Conservation (phyloP, 768 basidiomycete species). For the Termitomyces sp. region DNA sequence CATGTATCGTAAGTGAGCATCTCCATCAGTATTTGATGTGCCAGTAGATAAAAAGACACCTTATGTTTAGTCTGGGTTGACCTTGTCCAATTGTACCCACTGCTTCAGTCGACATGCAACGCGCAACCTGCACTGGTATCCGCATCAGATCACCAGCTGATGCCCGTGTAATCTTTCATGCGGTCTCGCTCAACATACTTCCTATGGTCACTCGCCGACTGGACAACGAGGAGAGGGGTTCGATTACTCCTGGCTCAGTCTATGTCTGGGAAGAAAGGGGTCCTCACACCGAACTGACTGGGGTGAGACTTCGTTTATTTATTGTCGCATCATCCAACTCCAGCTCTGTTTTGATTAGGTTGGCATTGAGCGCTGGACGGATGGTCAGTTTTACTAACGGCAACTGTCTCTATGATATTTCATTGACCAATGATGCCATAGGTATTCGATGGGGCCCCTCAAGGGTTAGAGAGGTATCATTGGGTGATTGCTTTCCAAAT, state of each 20-base stretch:
- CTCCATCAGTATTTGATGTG: conserved; percentile 37
- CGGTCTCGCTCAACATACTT: conserved; percentile 59
- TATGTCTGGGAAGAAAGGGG: conserved; percentile 87
- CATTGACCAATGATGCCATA: conserved; percentile 15
- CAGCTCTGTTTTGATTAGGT: conserved; percentile 37
- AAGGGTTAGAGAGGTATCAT: conserved; percentile 57
- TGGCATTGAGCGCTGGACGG: conserved; percentile 81
- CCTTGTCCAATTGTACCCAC: conserved; percentile 1
- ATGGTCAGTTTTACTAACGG: conserved; percentile 38
- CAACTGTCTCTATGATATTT: background rate
- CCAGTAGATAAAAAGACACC: conserved; percentile 29
- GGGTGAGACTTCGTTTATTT: conserved; percentile 37
- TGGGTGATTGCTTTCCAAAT: background rate
- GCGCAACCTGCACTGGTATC: conserved; percentile 45
- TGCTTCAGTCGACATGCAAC: conserved; percentile 31
- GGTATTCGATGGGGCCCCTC: conserved; percentile 77
- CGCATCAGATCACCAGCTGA: conserved; percentile 48
- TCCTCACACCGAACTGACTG: conserved; percentile 65
- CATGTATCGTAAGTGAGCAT: conserved; percentile 33
- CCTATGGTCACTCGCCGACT: conserved; percentile 75
- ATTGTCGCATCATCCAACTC: background rate
- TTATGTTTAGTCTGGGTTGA: conserved; percentile 12
- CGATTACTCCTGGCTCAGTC: conserved; percentile 68
- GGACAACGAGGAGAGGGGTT: conserved; percentile 68
- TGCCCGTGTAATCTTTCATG: conserved; percentile 65